phyloP scores from a whole-genome alignment of 352 stramenopile species.

The Pythium folliculosum region DNA sequence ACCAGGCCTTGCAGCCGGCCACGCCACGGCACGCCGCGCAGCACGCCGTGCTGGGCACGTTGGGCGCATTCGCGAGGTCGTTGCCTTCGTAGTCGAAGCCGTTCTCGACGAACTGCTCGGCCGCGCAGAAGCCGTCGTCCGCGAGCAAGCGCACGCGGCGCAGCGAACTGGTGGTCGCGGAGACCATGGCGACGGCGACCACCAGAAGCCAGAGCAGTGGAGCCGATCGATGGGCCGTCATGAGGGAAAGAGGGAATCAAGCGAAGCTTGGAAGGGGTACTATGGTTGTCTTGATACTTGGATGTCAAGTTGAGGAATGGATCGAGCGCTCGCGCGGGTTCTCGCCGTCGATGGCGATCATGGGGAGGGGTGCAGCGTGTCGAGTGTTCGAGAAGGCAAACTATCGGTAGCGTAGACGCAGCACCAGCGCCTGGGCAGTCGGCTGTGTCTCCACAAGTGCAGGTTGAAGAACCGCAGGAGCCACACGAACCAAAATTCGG shows the following conservation, averaged over 20 bases:
- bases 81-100: constrained; percentile 35
- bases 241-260: background rate
- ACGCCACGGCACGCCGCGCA: constrained; percentile 35
- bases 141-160: background rate
- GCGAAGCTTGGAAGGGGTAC: background rate
- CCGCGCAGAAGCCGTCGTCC: constrained; percentile 8
- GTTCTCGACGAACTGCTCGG: constrained; percentile 14
- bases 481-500: background rate
- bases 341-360: background rate
- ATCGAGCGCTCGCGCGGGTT: background rate
- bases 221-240: background rate
- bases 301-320: constrained; percentile 1
- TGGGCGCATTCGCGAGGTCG: constrained; percentile 22
- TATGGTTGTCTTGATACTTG: background rate
- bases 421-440: background rate
- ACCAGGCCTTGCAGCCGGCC: constrained; percentile 16
- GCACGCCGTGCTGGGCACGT: constrained; percentile 21
- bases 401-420: background rate
- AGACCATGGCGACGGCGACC: background rate
- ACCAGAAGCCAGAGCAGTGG: background rate
- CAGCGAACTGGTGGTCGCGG: background rate
- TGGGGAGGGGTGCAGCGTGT: background rate
- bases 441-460: background rate
- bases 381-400: background rate
- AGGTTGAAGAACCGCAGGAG: background rate